phyloP scores from a whole-genome alignment of 2,329 filamentous ascomycete species.

The Cladophialophora exuberans region DNA sequence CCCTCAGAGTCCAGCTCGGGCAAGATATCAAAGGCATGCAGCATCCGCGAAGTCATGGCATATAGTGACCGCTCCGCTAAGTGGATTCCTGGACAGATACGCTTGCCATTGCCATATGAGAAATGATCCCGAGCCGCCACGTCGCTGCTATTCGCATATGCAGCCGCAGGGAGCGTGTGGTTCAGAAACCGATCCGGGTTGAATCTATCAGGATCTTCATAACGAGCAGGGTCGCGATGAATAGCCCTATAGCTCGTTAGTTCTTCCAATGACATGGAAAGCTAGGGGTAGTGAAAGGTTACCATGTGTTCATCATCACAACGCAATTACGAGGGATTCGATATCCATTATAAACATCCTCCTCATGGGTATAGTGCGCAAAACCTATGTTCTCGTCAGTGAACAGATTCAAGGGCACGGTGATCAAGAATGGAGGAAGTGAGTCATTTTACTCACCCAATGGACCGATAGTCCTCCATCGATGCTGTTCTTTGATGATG shows the following conservation, averaged over 20 bases:
- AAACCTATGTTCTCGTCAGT: conserved; percentile 42
- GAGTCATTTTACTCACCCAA: conserved; percentile 53
- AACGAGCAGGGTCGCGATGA: conserved; percentile 54
- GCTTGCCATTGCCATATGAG: conserved; percentile 57
- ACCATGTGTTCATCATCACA: conserved; percentile 43
- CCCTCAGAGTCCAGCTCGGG: background rate
- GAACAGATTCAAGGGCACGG: background rate
- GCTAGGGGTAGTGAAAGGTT: conserved; percentile 4
- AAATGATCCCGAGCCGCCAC: conserved; percentile 46
- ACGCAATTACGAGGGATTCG: conserved; percentile 46
- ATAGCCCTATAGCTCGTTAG: conserved; percentile 42
- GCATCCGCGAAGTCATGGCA: conserved; percentile 32
- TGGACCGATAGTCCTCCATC: conserved; percentile 47
- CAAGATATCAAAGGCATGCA: conserved; percentile 37
- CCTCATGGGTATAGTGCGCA: conserved; percentile 20
- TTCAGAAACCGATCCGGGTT: conserved; percentile 59
- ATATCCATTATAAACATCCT: conserved; percentile 29
- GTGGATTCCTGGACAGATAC: conserved; percentile 38
- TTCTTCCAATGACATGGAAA: conserved; percentile 36
- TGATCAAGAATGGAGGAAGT: background rate
- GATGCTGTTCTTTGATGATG: conserved; percentile 46
- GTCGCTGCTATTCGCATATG: conserved; percentile 57
- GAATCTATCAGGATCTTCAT: conserved; percentile 55
- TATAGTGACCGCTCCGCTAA: conserved; percentile 30
- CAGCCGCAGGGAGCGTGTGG: conserved; percentile 46